Conservation (phyloP, 2,329 filamentous ascomycete species). For the Epicoccum nigrum region DNA sequence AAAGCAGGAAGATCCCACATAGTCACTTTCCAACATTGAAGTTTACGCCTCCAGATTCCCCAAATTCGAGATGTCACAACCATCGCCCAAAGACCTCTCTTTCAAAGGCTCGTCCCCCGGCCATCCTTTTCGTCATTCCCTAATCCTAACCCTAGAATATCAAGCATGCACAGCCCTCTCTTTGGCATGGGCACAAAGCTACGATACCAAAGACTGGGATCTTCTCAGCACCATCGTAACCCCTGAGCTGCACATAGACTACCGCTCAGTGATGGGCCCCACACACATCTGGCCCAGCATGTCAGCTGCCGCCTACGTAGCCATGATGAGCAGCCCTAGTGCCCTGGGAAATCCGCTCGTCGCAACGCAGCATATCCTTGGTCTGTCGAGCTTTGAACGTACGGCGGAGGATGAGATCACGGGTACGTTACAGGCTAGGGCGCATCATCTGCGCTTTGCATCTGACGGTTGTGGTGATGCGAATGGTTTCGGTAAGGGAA, state of each 20-base stretch:
- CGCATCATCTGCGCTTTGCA: neutral
- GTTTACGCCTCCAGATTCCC: no score
- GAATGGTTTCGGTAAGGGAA: neutral
- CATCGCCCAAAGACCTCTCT: no score
- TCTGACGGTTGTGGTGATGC: neutral
- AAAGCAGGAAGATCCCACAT: no score
- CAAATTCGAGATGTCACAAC: no score
- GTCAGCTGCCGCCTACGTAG: neutral
- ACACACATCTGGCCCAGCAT: neutral
- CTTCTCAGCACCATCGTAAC: neutral
- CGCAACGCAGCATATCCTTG: constrained; percentile 4
- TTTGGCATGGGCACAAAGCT: neutral
- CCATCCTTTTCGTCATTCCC: neutral
- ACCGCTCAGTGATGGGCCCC: constrained; percentile 2
- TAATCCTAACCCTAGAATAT: neutral
- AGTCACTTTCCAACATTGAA: no score
- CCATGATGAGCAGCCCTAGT: neutral
- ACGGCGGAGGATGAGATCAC: neutral
- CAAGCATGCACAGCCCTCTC: neutral
- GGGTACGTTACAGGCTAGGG: neutral
- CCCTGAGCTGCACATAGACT: neutral
- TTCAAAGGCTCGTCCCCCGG: no score
- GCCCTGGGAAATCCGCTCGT: constrained; percentile 3
- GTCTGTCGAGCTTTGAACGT: neutral
- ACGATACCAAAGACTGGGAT: constrained; percentile 6